Evolutionary conservation across 257 asterid species (phyloP), one percentile per base, ranked within the genome.

Genomic region (Lavandula angustifolia): DNA sequence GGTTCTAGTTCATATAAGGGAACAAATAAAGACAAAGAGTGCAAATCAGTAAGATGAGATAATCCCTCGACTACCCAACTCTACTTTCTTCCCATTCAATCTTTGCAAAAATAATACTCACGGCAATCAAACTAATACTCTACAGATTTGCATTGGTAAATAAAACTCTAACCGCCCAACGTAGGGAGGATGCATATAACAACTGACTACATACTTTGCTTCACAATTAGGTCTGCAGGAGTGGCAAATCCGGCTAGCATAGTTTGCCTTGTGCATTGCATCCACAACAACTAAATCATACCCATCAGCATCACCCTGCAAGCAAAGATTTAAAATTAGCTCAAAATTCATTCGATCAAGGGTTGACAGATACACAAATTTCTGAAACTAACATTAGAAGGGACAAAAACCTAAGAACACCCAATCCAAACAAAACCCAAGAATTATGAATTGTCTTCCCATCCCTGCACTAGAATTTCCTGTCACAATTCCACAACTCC

Each of bases 221-320:
- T 94, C 97, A 73, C 97, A 94, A 71, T 94, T 94, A 54, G 99
- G 99, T 70, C 88, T 80, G 58, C 99, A 94, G 27, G 99, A 94
- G 81, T 94, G 99, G 76, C 99, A 94, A 75, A 94, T 94, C 66
- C 99, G 88, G 75, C 99, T 94, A 22, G 99, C 99, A 71, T 90
- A 94, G 76, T 94, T 94, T 31, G 99, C 97, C 79, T 94, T 94
- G 88, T 94, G 99, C 99, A 94, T 94, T 73, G 99, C 99, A 80
- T 94, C 99, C 67, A 94, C 95, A 61, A 94, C 99, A 61, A 94
- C 87, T 64, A 94, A 78, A 79, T 94, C 99, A 79, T 90, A 94
- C 49, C 99, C 99, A 82, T 90, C 99, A 66, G 96, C 97, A 83
- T 94, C 99, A 74, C 99, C 99, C 99, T 94, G 88, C 72, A 80